Evolutionary conservation across 1,139 yeast species (phyloP).

Genomic region (Sugiyamaella sp.): DNA sequence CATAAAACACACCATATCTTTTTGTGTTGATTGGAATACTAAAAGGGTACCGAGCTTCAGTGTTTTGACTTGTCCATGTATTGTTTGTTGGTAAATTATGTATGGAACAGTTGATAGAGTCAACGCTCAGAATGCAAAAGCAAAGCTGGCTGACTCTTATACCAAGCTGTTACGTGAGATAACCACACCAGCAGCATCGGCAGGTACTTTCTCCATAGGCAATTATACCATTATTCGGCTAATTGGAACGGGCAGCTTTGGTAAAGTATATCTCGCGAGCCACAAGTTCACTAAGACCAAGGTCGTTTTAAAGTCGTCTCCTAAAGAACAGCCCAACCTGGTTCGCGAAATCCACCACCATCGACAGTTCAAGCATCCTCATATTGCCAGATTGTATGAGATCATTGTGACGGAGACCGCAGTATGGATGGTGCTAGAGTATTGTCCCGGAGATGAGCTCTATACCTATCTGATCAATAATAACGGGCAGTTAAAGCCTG

Average conservation of each 20-base stretch:
- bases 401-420: conserved; percentile 76
- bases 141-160: conserved; percentile 61
- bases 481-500: conserved; percentile 49
- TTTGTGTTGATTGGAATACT: background rate
- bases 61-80: too few relatives aligned
- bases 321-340: conserved; percentile 81
- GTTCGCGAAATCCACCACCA: conserved; percentile 92
- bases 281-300: conserved; percentile 70
- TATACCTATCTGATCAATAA: conserved; percentile 67
- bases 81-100: conserved; percentile 25
- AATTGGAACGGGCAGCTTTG: conserved; percentile 74
- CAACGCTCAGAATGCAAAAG: conserved; percentile 41
- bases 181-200: conserved; percentile 36
- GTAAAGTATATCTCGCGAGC: conserved; percentile 82
- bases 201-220: conserved; percentile 63
- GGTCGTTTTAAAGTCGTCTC: conserved; percentile 80
- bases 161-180: conserved; percentile 62
- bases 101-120: conserved; percentile 37
- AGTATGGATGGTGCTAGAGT: conserved; percentile 88
- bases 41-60: too few relatives aligned
- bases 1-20: background rate
- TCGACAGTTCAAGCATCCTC: conserved; percentile 78
- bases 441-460: conserved; percentile 78
- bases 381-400: conserved; percentile 84
- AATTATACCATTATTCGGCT: conserved; percentile 70